A percentile compares a stretch with the other conserved stretches of the same genome.
These are phyloP conservation scores for Quercus phellos DNA, from an alignment of 331 rosid species.

Conservation along the genomic window DNA sequence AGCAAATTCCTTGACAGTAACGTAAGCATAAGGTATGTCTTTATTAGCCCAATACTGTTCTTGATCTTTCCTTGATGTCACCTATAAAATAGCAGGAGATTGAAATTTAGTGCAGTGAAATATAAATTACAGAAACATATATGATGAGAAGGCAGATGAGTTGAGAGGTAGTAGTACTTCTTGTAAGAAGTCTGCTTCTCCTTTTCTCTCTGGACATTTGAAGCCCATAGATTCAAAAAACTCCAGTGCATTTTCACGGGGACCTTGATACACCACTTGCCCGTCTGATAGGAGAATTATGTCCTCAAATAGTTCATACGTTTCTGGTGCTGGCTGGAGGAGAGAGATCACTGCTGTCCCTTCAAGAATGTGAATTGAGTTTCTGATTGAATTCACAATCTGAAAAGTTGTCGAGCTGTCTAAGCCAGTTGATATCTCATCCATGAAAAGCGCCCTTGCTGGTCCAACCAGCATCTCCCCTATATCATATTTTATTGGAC, in stretches of 20 bases:
- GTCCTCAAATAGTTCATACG: slow-evolving; percentile 78
- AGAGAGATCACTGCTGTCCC: slow-evolving; percentile 93
- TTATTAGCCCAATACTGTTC: slow-evolving; percentile 71
- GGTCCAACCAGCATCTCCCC: slow-evolving; percentile 99
- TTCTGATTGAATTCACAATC: slow-evolving; percentile 72
- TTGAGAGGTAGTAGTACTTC: slow-evolving; percentile 43
- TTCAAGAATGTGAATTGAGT: slow-evolving; percentile 73
- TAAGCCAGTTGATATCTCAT: slow-evolving; percentile 89
- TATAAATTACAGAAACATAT: too few relatives aligned
- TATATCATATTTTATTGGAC: slow-evolving; percentile 17
- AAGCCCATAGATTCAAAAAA: slow-evolving; percentile 75
- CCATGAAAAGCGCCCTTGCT: slow-evolving; percentile 83
- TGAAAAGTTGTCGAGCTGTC: slow-evolving; percentile 92
- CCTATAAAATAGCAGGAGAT: slow-evolving; percentile 30
- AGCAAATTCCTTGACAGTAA: slow-evolving; percentile 53
- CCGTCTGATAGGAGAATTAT: slow-evolving; percentile 85
- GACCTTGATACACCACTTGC: slow-evolving; percentile 82
- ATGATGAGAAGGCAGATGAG: not conserved
- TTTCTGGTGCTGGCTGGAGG: slow-evolving; percentile 92
- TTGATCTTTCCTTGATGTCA: slow-evolving; percentile 83
- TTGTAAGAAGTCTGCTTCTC: slow-evolving; percentile 90
- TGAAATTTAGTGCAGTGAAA: too few relatives aligned
- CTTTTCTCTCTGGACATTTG: slow-evolving; percentile 86
- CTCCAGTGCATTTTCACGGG: slow-evolving; percentile 71
- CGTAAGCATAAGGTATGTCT: slow-evolving; percentile 53